Conservation (phyloP, 1,139 yeast species). For the Kurtzmaniella quercitrusa region DNA sequence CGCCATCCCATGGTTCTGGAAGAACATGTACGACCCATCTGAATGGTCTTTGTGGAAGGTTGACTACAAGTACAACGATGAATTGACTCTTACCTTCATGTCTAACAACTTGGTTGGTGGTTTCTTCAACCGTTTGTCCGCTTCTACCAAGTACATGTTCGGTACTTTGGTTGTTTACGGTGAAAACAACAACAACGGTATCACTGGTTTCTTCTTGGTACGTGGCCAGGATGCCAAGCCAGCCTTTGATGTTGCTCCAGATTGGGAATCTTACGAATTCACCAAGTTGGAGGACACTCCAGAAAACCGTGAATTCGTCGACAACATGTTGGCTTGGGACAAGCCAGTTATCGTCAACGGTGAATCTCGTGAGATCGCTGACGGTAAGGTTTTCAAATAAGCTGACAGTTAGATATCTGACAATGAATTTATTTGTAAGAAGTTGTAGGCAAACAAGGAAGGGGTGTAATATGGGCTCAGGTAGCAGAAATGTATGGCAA, state of each 20-base stretch:
- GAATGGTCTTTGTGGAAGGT: constrained; percentile 97
- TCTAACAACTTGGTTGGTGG: constrained; percentile 98
- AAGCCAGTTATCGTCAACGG: constrained; percentile 46
- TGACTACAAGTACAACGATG: constrained; percentile 96
- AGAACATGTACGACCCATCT: constrained; percentile 78
- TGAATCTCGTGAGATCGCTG: constrained; percentile 43
- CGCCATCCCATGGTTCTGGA: constrained; percentile 98
- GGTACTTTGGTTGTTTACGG: constrained; percentile 95
- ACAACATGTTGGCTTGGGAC: constrained; percentile 53
- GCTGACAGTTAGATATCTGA: constrained; percentile 2
- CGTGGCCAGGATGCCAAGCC: constrained; percentile 92
- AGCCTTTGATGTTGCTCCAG: constrained; percentile 98
- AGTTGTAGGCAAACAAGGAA: no score
- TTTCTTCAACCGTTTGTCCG: constrained; percentile 93
- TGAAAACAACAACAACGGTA: constrained; percentile 98
- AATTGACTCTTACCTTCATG: constrained; percentile 95
- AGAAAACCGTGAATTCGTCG: constrained; percentile 35
- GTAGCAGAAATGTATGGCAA: no score
- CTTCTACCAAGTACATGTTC: constrained; percentile 89
- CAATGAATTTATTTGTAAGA: neutral
- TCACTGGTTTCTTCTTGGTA: constrained; percentile 88
- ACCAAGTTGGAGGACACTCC: constrained; percentile 40
- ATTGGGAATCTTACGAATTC: constrained; percentile 73
- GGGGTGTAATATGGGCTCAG: no score
- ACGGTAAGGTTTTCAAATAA: constrained; percentile 51